Percentiles rank a stretch among this genome's conserved stretches.
phyloP scores from a whole-genome alignment of 2,329 filamentous ascomycete genomes.

The Arachnomyces sp. region DNA sequence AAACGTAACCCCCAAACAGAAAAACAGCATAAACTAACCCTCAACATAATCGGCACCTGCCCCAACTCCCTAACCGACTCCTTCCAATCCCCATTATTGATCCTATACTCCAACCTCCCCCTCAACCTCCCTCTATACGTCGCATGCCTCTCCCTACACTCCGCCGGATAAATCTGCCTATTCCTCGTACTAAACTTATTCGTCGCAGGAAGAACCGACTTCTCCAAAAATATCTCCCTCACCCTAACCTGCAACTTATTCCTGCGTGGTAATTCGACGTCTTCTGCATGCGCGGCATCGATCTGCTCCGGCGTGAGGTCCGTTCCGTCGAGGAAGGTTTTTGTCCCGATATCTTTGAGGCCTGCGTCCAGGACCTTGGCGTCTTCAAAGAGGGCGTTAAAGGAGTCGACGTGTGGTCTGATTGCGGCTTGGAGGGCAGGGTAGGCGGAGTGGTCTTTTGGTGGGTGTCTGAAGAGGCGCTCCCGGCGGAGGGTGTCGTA shows the following conservation, averaged over 20 bases:
- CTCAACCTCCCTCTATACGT: slow-evolving; percentile 83
- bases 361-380: slow-evolving; percentile 67
- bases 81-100: slow-evolving; percentile 79
- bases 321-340: slow-evolving; percentile 76
- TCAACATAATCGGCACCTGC: slow-evolving; percentile 85
- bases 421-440: slow-evolving; percentile 79
- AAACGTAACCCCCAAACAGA: slow-evolving; percentile 4
- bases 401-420: slow-evolving; percentile 86
- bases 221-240: slow-evolving; percentile 74
- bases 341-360: slow-evolving; percentile 81
- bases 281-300: slow-evolving; percentile 42
- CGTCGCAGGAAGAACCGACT: slow-evolving; percentile 64
- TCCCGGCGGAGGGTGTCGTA: slow-evolving; percentile 82
- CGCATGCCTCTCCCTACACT: slow-evolving; percentile 87
- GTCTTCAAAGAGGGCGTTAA: slow-evolving; percentile 77
- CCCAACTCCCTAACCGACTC: slow-evolving; percentile 81
- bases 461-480: slow-evolving; percentile 79
- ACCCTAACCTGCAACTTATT: slow-evolving; percentile 73
- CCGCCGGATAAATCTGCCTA: slow-evolving; percentile 79
- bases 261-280: slow-evolving; percentile 43
- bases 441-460: slow-evolving; percentile 78
- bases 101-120: slow-evolving; percentile 71
- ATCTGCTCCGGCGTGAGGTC: slow-evolving; percentile 32
- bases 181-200: slow-evolving; percentile 76
- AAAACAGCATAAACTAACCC: slow-evolving; percentile 45